A percentile compares a stretch with the other conserved stretches of the same genome.
Evolutionary conservation across 495 filamentous ascomycete genomes (phyloP).

Genomic region (Hamigera avellanea): DNA sequence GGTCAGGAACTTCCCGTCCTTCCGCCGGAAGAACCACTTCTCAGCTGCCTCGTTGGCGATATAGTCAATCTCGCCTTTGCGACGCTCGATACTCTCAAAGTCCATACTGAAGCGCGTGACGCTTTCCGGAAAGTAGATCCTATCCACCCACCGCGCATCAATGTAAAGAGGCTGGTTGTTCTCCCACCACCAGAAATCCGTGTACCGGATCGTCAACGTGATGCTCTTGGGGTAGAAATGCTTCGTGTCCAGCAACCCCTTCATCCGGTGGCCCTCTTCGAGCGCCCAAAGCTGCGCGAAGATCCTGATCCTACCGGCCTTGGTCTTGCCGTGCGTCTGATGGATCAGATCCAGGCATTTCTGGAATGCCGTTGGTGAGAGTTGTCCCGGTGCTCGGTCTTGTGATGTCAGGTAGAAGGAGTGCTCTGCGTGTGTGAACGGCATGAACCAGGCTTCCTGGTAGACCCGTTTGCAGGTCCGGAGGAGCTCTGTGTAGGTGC

Average conservation of each 20-base stretch:
- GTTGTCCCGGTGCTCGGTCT: conserved; percentile 1
- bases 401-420: conserved; percentile 8
- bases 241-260: conserved; percentile 5
- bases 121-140: conserved; percentile 11
- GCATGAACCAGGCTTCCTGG: conserved; percentile 19
- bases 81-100: conserved; percentile 16
- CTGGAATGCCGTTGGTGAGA: too few species aligned
- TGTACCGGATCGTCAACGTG: conserved; percentile 18
- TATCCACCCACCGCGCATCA: conserved; percentile 10
- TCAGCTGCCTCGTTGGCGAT: conserved; percentile 9
- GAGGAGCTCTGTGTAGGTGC: conserved; percentile 11
- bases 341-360: too few species aligned
- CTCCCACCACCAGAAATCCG: conserved; percentile 22
- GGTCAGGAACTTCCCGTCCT: conserved; percentile 6
- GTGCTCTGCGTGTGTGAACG: conserved; percentile 16
- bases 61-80: conserved; percentile 15
- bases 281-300: too few species aligned
- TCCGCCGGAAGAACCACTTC: conserved; percentile 15
- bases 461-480: conserved; percentile 13
- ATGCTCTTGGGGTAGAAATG: conserved; percentile 11
- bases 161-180: conserved; percentile 9
- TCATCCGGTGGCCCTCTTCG: not conserved
- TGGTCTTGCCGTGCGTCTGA: too few species aligned
- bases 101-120: conserved; percentile 14
- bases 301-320: too few species aligned